Percentiles rank a stretch among this genome's conserved stretches.
Conservation (phyloP, 1,284 basidiomycete species). For the Fistulina hepatica region DNA sequence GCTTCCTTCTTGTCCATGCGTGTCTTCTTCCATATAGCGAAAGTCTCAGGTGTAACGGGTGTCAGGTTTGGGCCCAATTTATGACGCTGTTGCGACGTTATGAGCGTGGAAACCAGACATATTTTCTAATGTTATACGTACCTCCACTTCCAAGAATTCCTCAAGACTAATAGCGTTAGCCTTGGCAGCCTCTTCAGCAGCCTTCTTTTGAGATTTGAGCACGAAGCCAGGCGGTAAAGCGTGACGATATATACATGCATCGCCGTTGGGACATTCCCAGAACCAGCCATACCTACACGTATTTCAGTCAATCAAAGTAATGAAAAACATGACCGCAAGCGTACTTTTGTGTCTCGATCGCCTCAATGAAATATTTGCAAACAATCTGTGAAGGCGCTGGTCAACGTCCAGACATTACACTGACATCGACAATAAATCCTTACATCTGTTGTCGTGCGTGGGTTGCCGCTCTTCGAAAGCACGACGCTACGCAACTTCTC, state of each 20-base stretch:
- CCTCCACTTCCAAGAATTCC: conserved; percentile 97
- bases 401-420: conserved; percentile 7
- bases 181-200: conserved; percentile 76
- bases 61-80: conserved; percentile 89
- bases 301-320: conserved; percentile 1
- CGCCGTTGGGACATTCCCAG: conserved; percentile 85
- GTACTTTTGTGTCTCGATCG: conserved; percentile 87
- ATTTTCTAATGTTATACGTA: conserved; percentile 25
- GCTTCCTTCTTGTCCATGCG: conserved; percentile 87
- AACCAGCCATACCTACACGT: conserved; percentile 74
- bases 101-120: background rate
- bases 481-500: conserved; percentile 86
- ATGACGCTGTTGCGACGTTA: conserved; percentile 55
- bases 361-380: conserved; percentile 95
- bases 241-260: conserved; percentile 91
- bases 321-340: conserved; percentile 21
- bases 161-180: conserved; percentile 87
- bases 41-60: conserved; percentile 90
- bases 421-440: conserved; percentile 17
- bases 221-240: conserved; percentile 94
- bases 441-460: conserved; percentile 86
- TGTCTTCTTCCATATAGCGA: conserved; percentile 93
- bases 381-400: conserved; percentile 57
- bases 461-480: conserved; percentile 82
- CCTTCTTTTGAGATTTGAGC: conserved; percentile 85